Conservation (phyloP, 2,329 filamentous ascomycete genomes). For the Ceratocystis harringtonii region DNA sequence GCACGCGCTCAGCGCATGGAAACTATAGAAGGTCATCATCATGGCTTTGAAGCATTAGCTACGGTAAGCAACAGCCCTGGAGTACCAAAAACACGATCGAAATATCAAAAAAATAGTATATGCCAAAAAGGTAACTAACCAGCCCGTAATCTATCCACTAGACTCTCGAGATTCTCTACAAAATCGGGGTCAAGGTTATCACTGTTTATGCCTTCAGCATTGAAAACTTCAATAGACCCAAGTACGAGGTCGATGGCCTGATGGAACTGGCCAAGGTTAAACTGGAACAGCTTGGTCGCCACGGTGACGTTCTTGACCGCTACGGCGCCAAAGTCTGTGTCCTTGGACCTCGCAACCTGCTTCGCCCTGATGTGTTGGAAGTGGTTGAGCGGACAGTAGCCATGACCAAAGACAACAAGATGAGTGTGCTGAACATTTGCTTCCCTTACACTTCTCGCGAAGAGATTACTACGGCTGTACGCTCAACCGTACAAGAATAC, state of each 20-base stretch:
- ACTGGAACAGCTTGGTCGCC: slow-evolving; percentile 76
- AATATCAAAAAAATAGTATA: neutral
- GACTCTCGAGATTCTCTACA: slow-evolving; percentile 97
- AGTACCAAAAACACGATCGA: neutral
- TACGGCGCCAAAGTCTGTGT: slow-evolving; percentile 82
- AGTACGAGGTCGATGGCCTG: slow-evolving; percentile 88
- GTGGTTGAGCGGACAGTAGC: slow-evolving; percentile 76
- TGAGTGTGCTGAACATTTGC: slow-evolving; percentile 75
- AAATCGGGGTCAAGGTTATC: slow-evolving; percentile 87
- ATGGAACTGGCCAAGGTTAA: slow-evolving; percentile 98
- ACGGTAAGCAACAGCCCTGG: slow-evolving; percentile 21
- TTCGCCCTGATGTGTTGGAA: slow-evolving; percentile 75
- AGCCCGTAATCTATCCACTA: slow-evolving; percentile 22
- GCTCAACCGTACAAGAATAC: slow-evolving; percentile 75
- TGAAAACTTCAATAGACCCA: slow-evolving; percentile 94
- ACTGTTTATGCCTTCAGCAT: slow-evolving; percentile 98
- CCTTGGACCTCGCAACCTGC: slow-evolving; percentile 66
- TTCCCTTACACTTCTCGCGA: slow-evolving; percentile 95
- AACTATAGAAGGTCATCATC: slow-evolving; percentile 87
- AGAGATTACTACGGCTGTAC: slow-evolving; percentile 83
- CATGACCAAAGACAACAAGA: slow-evolving; percentile 74
- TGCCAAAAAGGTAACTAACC: neutral
- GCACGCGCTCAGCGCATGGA: slow-evolving; percentile 83
- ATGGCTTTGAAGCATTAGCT: slow-evolving; percentile 89
- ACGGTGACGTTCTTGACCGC: slow-evolving; percentile 81